Base-by-base conservation (phyloP, 495 filamentous ascomycete genomes). In the Xanthoparmelia taractica region DNA sequence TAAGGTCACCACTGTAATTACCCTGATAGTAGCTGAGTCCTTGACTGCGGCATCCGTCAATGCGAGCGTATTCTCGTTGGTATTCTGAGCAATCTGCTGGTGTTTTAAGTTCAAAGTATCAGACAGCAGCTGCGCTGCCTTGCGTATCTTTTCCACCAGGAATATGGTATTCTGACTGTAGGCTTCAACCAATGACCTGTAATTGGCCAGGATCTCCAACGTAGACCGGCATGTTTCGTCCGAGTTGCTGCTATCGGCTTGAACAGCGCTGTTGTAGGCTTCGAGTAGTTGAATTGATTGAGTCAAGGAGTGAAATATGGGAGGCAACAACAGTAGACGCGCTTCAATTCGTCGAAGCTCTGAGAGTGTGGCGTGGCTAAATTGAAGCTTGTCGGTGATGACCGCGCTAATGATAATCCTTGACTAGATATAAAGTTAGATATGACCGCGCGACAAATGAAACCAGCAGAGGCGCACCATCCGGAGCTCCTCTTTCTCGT, bases 401-500 rank as follows among this genome's bases (percentile, higher is more conserved):
- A 25, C 18, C 1, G 60, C 50, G 20, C 60, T 40, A 11, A 62
- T 62, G 13, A 62, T 45, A 18, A 3, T 56, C 23, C 34, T 31
- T 27, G 60, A 62, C 60, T 62, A 43, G 23, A 62, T 7, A 25
- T 10, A 37, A 54, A 7, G 48, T 61, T 38, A 61, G 13, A 29
- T 37, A n/a, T 43, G 8, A 43, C 7, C 4, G 8, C 17, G 13
- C 23, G 10, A 47, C 2, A 20, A 13, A 20, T 2, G 41, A 45
- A 13, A 20, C 20, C 4, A n/a, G 17, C 17, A 45, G 41, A 13
- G 41, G 17, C 13, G 4, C 17, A 70, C 74, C 43, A 76, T 67
- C 4, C 69, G 67, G 25, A 78, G 58, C n/a, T 77, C 69, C 17
- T 68, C 61, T 6, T 57, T 38, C 63, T 80, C 77, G 6, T 75